Conservation (phyloP, 352 stramenopile genomes). For the Lagenidium sp. region DNA sequence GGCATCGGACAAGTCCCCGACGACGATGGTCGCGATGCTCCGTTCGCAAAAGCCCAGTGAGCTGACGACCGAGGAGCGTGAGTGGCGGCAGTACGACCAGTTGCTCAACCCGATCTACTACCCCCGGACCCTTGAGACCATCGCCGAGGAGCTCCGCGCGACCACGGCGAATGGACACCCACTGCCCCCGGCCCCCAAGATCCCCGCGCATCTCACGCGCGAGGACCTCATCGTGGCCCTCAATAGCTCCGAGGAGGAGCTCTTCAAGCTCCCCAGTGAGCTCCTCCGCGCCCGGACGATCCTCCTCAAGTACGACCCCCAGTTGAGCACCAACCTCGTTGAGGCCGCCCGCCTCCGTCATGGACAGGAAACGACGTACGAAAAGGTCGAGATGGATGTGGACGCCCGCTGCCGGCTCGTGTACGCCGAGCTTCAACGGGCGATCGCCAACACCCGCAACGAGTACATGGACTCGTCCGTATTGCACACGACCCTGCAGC, state of each 20-base stretch:
- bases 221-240: conserved; percentile 52
- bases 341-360: conserved; percentile 28
- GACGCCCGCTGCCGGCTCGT: conserved; percentile 84
- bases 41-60: conserved; percentile 36
- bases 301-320: conserved; percentile 56
- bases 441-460: conserved; percentile 71
- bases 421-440: conserved; percentile 86
- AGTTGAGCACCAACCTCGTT: conserved; percentile 40
- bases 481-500: conserved; percentile 85
- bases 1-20: conserved; percentile 1
- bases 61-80: conserved; percentile 51
- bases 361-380: conserved; percentile 13
- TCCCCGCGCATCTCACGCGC: conserved; percentile 31
- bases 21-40: conserved; percentile 34
- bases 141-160: conserved; percentile 12
- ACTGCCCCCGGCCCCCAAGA: conserved; percentile 7
- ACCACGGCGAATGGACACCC: neutral
- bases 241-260: conserved; percentile 59
- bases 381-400: conserved; percentile 71
- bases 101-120: conserved; percentile 70
- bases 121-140: conserved; percentile 31
- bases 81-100: conserved; percentile 64
- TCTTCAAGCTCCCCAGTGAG: conserved; percentile 55
- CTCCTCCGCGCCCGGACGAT: conserved; percentile 45
- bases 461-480: conserved; percentile 87